These are phyloP conservation scores for Gloeopeniophorella convolvens DNA, from an alignment of 768 basidiomycete genomes.

Conservation along the genomic window DNA sequence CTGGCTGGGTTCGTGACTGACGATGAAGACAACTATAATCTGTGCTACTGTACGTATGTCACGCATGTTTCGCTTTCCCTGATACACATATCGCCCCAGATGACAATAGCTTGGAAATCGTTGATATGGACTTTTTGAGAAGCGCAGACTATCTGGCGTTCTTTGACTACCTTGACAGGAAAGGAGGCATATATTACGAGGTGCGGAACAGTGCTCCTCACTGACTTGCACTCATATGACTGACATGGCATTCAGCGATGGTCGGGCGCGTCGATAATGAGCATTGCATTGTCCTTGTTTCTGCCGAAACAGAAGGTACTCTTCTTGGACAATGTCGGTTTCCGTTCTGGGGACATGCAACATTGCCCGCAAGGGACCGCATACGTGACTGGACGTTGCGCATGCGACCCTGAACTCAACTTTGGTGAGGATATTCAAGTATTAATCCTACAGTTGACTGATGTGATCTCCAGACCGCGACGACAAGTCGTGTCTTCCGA, in stretches of 20 bases:
- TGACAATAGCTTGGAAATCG: constrained; percentile 3
- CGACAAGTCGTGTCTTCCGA: background rate
- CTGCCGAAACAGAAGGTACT: background rate
- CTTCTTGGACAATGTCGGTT: constrained; percentile 7
- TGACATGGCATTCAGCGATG: background rate
- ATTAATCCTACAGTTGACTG: background rate
- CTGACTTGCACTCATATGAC: background rate
- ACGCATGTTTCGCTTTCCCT: background rate
- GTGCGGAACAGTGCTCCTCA: background rate
- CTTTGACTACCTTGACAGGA: constrained; percentile 13
- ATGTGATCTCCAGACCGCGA: background rate
- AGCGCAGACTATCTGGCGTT: background rate
- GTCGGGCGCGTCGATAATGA: background rate
- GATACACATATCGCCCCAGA: background rate
- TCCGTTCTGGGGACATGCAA: background rate
- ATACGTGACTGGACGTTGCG: background rate
- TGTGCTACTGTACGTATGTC: constrained; percentile 4
- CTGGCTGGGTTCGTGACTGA: background rate
- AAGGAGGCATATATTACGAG: constrained; percentile 13
- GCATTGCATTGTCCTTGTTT: constrained; percentile 10
- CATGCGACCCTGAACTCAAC: constrained; percentile 2
- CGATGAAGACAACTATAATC: constrained; percentile 6
- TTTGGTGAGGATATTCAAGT: constrained; percentile 1
- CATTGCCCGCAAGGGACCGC: constrained; percentile 9
- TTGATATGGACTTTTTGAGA: constrained; percentile 9